phyloP scores from a whole-genome alignment of 1,284 basidiomycete species.

The Gymnopus androsaceus region DNA sequence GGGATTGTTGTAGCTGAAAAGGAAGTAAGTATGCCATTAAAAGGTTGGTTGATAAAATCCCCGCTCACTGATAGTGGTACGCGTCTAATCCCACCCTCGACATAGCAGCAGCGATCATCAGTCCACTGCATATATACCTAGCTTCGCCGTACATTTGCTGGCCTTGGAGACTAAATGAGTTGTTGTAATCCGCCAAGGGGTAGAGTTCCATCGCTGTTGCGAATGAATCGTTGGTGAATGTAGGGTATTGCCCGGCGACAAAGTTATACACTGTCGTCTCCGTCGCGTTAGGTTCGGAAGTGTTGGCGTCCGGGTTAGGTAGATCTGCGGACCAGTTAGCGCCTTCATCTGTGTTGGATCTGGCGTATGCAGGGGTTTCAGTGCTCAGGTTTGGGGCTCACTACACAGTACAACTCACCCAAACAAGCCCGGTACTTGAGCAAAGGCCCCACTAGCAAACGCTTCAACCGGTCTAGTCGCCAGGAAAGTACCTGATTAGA shows the following conservation, averaged over 20 bases:
- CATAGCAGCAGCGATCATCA: constrained; percentile 13
- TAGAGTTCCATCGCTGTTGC: constrained; percentile 9
- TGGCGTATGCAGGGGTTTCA: not conserved
- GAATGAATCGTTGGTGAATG: constrained; percentile 12
- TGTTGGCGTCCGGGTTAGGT: constrained; percentile 15
- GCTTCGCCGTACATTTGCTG: constrained; percentile 22
- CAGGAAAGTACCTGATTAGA: constrained; percentile 16
- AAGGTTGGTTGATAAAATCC: not conserved
- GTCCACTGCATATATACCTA: constrained; percentile 19
- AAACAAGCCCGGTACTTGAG: constrained; percentile 17
- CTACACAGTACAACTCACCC: constrained; percentile 15
- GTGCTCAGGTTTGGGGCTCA: too few relatives aligned
- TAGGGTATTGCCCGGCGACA: constrained; percentile 16
- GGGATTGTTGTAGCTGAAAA: constrained; percentile 16
- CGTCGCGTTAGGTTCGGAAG: constrained; percentile 13
- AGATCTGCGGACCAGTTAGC: constrained; percentile 17
- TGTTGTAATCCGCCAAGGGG: constrained; percentile 13
- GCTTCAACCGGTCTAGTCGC: constrained; percentile 18
- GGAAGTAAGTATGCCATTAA: not conserved
- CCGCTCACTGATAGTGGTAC: constrained; percentile 12
- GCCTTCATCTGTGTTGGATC: constrained; percentile 22
- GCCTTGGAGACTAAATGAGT: constrained; percentile 12
- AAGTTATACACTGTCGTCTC: constrained; percentile 19
- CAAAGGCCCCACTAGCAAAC: constrained; percentile 14
- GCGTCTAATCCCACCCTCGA: not conserved